phyloP scores from a whole-genome alignment of 2,329 filamentous ascomycete species.

The Diaporthe caulivora region DNA sequence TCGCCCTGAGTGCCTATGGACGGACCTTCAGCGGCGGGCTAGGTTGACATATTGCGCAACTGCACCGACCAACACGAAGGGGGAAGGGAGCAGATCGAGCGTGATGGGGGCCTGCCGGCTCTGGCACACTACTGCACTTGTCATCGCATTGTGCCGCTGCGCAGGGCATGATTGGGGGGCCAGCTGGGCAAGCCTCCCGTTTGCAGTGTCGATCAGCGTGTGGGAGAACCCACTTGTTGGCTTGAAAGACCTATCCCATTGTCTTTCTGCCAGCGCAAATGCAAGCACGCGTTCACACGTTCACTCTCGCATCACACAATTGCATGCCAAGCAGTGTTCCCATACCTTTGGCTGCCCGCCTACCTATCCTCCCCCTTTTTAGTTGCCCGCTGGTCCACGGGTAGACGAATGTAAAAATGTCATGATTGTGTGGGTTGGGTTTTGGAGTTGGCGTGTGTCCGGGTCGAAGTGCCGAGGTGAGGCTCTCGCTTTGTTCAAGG shows the following conservation, averaged over 20 bases:
- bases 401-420: neutral
- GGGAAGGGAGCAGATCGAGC: neutral
- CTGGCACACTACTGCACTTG: slow-evolving; percentile 19
- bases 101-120: slow-evolving; percentile 4
- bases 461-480: slow-evolving; percentile 23
- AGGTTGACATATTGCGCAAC: neutral
- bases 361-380: too few relatives aligned
- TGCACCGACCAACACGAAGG: neutral
- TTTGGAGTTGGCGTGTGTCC: neutral
- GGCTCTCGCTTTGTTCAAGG: slow-evolving; percentile 29
- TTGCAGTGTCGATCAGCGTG: slow-evolving; percentile 30
- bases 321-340: neutral
- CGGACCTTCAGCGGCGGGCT: neutral
- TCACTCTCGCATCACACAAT: neutral
- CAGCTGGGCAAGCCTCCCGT: slow-evolving; percentile 7
- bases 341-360: neutral
- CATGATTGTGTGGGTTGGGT: neutral
- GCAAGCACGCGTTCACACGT: neutral
- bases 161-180: slow-evolving; percentile 22
- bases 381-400: neutral
- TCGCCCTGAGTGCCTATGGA: neutral
- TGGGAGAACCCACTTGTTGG: neutral
- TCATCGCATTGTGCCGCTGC: slow-evolving; percentile 11
- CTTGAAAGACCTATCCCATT: neutral
- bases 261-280: slow-evolving; percentile 1